phyloP scores from a whole-genome alignment of 2,329 filamentous ascomycete genomes.

The Sclerotinia minor region DNA sequence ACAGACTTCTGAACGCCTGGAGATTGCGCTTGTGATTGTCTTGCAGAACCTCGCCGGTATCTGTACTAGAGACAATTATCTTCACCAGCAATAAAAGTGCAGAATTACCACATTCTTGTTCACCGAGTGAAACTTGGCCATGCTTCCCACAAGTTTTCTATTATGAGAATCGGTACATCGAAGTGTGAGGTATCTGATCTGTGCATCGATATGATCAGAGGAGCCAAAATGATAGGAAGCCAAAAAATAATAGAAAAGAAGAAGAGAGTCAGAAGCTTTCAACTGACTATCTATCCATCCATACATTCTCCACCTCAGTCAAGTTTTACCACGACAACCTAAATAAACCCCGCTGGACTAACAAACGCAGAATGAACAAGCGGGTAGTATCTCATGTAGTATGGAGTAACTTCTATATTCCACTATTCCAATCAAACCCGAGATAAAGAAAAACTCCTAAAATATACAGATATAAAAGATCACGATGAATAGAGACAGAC shows the following conservation, averaged over 20 bases:
- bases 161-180: not conserved
- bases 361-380: not conserved
- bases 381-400: no score
- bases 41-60: not conserved
- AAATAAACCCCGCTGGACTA: not conserved
- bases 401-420: not conserved
- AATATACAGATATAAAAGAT: not conserved
- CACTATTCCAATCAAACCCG: no score
- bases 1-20: not conserved
- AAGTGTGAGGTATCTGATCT: not conserved
- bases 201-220: no score
- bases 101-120: no score
- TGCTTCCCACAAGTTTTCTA: not conserved
- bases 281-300: no score
- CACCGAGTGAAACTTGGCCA: not conserved
- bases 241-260: not conserved
- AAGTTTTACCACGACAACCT: not conserved
- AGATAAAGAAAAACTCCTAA: not conserved
- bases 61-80: no score
- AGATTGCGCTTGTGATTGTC: not conserved
- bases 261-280: not conserved
- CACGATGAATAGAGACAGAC: not conserved
- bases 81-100: no score
- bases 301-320: not conserved
- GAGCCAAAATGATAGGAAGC: rapidly evolving